Percentiles rank a stretch among this genome's conserved stretches.
These are phyloP conservation scores for Bruguiera gymnorhiza DNA, from an alignment of 345 rosid species.

Conservation along the genomic window DNA sequence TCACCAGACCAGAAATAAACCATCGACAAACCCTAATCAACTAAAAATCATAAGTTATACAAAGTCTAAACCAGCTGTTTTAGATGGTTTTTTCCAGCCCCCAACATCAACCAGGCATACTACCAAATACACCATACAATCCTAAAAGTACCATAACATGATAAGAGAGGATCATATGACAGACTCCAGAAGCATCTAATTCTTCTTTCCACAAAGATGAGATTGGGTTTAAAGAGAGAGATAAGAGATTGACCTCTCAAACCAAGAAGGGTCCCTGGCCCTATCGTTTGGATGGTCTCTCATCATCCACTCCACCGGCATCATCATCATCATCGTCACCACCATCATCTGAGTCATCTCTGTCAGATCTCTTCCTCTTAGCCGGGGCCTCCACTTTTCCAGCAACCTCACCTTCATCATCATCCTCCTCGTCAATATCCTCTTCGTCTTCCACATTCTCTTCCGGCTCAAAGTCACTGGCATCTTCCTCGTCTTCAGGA, in stretches of 20 bases:
- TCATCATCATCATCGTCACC: conserved; percentile 22
- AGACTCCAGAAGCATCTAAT: conserved; percentile 27
- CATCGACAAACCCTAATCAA: conserved; percentile 7
- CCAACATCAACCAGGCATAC: conserved; percentile 20
- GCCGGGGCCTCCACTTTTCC: conserved; percentile 67
- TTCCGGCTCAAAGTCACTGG: conserved; percentile 83
- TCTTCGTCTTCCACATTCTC: conserved; percentile 50
- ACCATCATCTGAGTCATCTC: conserved; percentile 44
- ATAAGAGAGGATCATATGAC: conserved; percentile 27
- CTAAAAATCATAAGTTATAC: conserved; percentile 26
- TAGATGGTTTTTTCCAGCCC: conserved; percentile 13
- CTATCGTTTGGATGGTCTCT: conserved; percentile 87
- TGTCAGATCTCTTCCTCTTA: conserved; percentile 61
- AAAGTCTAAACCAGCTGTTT: conserved; percentile 18
- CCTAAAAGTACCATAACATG: conserved; percentile 23
- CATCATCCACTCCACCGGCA: conserved; percentile 74
- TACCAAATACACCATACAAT: conserved; percentile 13
- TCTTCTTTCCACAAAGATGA: conserved; percentile 30
- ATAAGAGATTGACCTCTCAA: conserved; percentile 45
- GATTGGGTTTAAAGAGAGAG: conserved; percentile 20
- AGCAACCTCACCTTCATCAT: conserved; percentile 10
- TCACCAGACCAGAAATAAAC: background rate
- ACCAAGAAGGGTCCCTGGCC: conserved; percentile 23
- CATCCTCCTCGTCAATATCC: conserved; percentile 28
- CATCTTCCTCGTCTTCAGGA: conserved; percentile 89